phyloP scores from a whole-genome alignment of 2,329 filamentous ascomycete species.

The Fusarium musae region DNA sequence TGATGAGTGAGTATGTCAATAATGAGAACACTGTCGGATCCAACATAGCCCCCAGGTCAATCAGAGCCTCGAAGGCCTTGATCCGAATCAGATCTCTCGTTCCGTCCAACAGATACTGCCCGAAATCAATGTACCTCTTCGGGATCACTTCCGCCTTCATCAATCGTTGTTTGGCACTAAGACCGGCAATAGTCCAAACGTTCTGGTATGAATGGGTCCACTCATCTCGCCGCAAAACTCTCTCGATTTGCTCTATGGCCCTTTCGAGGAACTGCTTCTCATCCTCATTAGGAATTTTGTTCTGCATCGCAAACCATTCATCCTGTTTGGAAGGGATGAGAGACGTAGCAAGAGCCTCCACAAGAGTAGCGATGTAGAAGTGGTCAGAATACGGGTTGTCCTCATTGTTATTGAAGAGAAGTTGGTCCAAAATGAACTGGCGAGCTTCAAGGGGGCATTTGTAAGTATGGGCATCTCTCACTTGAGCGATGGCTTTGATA shows the following conservation, averaged over 20 bases:
- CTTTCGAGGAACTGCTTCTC: conserved; percentile 62
- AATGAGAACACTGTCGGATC: conserved; percentile 66
- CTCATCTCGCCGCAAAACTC: conserved; percentile 74
- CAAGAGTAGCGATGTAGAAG: conserved; percentile 84
- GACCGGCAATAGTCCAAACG: conserved; percentile 70
- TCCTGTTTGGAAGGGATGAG: conserved; percentile 62
- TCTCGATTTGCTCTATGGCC: conserved; percentile 72
- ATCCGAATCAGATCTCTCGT: conserved; percentile 72
- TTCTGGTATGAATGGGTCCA: conserved; percentile 77
- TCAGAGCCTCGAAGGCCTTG: conserved; percentile 72
- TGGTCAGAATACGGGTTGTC: conserved; percentile 91
- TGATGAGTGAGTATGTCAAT: conserved; percentile 67
- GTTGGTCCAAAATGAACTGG: conserved; percentile 85
- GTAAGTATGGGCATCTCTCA: conserved; percentile 76
- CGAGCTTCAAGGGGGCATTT: conserved; percentile 83
- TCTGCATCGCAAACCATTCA: conserved; percentile 57
- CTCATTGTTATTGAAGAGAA: conserved; percentile 94
- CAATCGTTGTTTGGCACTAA: conserved; percentile 69
- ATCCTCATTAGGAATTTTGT: conserved; percentile 58
- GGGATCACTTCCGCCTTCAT: conserved; percentile 74
- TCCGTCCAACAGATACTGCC: conserved; percentile 72
- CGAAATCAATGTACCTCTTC: conserved; percentile 64
- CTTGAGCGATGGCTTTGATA: conserved; percentile 79
- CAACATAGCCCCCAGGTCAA: conserved; percentile 70
- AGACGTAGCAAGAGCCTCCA: conserved; percentile 70